Base-by-base conservation (phyloP, 208 protist genomes). In the Acanthamoeba triangularis region DNA sequence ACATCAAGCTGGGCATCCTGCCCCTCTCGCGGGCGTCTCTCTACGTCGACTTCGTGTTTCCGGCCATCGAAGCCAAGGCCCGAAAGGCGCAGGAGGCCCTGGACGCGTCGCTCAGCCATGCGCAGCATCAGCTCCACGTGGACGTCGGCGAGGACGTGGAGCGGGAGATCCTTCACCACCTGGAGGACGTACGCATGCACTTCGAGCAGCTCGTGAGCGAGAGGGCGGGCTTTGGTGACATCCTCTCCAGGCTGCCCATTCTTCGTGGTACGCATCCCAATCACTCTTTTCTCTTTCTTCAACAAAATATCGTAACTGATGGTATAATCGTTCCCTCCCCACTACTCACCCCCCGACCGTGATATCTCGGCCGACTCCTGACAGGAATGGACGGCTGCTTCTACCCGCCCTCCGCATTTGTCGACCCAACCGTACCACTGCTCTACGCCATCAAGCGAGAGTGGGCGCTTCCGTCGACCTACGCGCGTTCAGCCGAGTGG, bases 11-110 rank as follows among this genome's bases (percentile, higher is more conserved):
- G 33, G 85, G 54, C 85, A 69, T 92, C 56, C 61, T 35, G 44
- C 85, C 85, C 16, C 56, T 92, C 6, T 92, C 85, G 0, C 28
- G 85, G 11, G 61, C 85, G 3, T 92, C 85, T 0, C 85, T 92
- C n/a, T 92, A 92, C 37, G 59, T 92, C 59, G 85, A 92, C 25
- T 69, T 92, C 11, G 61, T 92, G 23, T 92, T 92, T 47, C 85
- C 85, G 18, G 61, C 59, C 25, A 92, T 92, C 11, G 56, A n/a
- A 7, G 85, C 52, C 33, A 28, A 33, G 44, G 76, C 41, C 28
- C 7, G 23, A 28, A 28, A 11, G 5, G 41, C 33, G 35, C 76
- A 82, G 20, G 35, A 82, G n/a, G 72, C 72, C 2, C 72, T 37
- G 30, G 65, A 2, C 23, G 65, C 65, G 20, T n/a, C 37, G 2